phyloP scores from a whole-genome alignment of 164 flowering plant genomes.

The Akebia trifoliata region DNA sequence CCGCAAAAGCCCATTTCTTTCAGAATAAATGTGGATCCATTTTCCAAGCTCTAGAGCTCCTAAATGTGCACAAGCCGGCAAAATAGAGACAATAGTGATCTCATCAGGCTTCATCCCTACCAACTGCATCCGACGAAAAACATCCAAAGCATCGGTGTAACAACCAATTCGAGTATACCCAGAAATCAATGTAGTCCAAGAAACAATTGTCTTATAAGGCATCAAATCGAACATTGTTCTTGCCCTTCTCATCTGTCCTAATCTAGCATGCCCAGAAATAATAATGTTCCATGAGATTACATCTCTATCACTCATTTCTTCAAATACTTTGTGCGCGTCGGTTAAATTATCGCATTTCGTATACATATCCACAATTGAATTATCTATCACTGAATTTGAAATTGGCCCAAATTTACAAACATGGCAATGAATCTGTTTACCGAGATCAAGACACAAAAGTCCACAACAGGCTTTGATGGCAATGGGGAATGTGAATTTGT shows the following conservation, averaged over 20 bases:
- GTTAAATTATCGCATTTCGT: conserved; percentile 39
- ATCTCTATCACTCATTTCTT: conserved; percentile 59
- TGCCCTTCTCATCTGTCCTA: conserved; percentile 55
- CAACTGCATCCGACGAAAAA: conserved; percentile 45
- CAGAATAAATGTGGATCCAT: conserved; percentile 64
- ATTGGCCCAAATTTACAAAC: conserved; percentile 39
- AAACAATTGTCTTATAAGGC: conserved; percentile 43
- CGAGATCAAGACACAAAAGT: conserved; percentile 29
- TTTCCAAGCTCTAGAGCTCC: conserved; percentile 76
- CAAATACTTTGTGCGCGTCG: conserved; percentile 52
- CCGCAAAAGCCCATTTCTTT: conserved; percentile 38
- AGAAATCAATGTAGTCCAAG: conserved; percentile 57
- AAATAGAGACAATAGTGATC: conserved; percentile 47
- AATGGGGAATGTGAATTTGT: conserved; percentile 64
- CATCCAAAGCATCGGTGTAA: conserved; percentile 35
- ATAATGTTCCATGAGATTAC: conserved; percentile 62
- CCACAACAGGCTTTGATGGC: conserved; percentile 52
- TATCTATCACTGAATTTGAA: conserved; percentile 28
- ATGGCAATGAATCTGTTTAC: conserved; percentile 65
- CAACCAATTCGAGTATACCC: conserved; percentile 39
- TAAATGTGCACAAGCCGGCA: conserved; percentile 69
- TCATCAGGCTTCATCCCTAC: conserved; percentile 51
- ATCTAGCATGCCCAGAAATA: conserved; percentile 48
- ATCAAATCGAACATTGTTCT: conserved; percentile 40
- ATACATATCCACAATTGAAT: conserved; percentile 66